Conservation (phyloP, 345 rosid genomes). For the Boechera divaricarpa region DNA sequence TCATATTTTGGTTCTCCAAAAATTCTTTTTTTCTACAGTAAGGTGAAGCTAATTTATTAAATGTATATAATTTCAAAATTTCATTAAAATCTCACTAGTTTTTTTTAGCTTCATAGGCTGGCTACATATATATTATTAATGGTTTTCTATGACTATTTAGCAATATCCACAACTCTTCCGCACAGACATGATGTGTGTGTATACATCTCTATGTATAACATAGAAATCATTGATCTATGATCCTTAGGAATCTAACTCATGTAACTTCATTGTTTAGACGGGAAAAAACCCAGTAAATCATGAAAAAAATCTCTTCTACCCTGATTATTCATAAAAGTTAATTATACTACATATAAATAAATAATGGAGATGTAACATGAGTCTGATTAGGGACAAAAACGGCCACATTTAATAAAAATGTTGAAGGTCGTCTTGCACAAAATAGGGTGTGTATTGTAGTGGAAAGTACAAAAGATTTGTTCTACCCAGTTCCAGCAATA, state of each 20-base stretch:
- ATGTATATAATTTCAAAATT: neutral
- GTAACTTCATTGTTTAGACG: neutral
- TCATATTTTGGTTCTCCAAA: constrained; percentile 3
- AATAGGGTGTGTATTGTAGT: constrained; percentile 38
- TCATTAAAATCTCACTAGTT: neutral
- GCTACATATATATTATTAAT: neutral
- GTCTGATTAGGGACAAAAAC: constrained; percentile 28
- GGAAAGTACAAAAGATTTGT: constrained; percentile 44
- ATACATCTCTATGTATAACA: neutral
- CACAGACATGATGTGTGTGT: neutral
- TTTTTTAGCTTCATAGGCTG: constrained; percentile 8
- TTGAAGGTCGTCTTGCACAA: constrained; percentile 45
- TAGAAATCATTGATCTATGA: constrained; percentile 22
- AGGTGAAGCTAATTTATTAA: constrained; percentile 5
- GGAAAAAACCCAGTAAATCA: neutral
- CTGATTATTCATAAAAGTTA: constrained; percentile 15
- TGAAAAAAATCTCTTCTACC: constrained; percentile 10
- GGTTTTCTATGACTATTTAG: constrained; percentile 22
- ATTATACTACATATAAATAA: constrained; percentile 10
- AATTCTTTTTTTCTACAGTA: constrained; percentile 23
- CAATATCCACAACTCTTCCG: neutral
- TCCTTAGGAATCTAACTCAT: neutral
- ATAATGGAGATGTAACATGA: constrained; percentile 9
- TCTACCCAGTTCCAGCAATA: constrained; percentile 44
- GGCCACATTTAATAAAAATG: constrained; percentile 16